Percentiles rank a stretch among this genome's conserved stretches.
phyloP scores from a whole-genome alignment of 441 rosid species.

The Pelargonium citronellum region DNA sequence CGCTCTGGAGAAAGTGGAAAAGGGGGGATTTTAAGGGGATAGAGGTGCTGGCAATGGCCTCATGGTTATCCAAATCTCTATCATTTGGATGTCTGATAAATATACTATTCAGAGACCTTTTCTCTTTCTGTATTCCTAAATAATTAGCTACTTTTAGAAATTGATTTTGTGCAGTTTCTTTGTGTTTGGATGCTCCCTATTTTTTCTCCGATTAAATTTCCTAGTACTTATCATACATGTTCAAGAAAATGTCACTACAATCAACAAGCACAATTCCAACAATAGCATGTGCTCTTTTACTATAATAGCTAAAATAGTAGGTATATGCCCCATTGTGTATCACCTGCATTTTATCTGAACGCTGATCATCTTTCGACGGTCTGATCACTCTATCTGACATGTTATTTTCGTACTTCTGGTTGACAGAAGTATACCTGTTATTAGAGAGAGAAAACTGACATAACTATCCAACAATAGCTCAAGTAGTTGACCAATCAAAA shows the following conservation, averaged over 20 bases:
- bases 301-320: neutral
- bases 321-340: slow-evolving; percentile 11
- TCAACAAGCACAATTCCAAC: neutral
- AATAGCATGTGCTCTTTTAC: neutral
- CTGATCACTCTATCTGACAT: slow-evolving; percentile 57
- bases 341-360: slow-evolving; percentile 77
- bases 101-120: neutral
- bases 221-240: neutral
- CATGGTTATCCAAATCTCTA: too few species aligned
- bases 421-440: slow-evolving; percentile 46
- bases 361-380: slow-evolving; percentile 54
- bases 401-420: slow-evolving; percentile 43
- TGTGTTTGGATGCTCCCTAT: neutral
- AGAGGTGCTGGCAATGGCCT: neutral
- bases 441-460: slow-evolving; percentile 19
- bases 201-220: neutral
- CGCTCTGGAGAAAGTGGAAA: neutral
- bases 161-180: neutral
- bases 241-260: neutral
- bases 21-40: neutral
- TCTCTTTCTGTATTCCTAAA: neutral
- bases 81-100: neutral
- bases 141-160: neutral
- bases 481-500: neutral
- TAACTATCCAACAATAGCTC: slow-evolving; percentile 11